phyloP scores from a whole-genome alignment of 768 basidiomycete genomes.

The Boletus pseudopeckii region DNA sequence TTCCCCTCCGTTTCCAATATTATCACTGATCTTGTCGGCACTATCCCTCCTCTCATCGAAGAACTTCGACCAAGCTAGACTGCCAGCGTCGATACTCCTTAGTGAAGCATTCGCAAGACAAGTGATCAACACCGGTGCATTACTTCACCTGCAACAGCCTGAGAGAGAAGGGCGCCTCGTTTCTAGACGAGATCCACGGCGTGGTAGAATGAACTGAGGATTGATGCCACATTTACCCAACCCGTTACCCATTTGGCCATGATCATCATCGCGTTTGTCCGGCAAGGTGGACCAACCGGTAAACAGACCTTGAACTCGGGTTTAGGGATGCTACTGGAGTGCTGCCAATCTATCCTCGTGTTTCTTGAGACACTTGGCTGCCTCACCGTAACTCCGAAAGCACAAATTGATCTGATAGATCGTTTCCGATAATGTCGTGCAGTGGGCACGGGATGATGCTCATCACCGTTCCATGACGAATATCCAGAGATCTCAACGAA shows the following conservation, averaged over 20 bases:
- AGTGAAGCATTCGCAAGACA: background rate
- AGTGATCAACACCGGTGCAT: background rate
- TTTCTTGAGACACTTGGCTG: background rate
- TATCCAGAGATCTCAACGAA: background rate
- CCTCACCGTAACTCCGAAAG: background rate
- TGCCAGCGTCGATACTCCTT: background rate
- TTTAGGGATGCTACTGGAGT: conserved; percentile 1
- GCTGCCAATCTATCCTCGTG: background rate
- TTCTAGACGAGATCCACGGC: conserved; percentile 46
- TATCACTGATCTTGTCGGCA: background rate
- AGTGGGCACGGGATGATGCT: background rate
- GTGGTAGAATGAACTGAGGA: background rate
- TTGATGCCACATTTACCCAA: background rate
- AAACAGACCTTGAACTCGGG: conserved; percentile 5
- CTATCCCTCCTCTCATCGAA: background rate
- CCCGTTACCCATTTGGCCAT: background rate
- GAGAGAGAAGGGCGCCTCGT: conserved; percentile 42
- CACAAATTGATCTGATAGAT: background rate
- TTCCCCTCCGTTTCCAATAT: background rate
- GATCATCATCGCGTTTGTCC: conserved; percentile 29
- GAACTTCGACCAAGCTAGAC: background rate
- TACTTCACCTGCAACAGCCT: background rate
- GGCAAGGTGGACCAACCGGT: conserved; percentile 27
- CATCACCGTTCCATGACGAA: background rate
- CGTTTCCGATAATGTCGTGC: background rate